phyloP scores from a whole-genome alignment of 345 rosid genomes.

The Eucalyptus virginea region DNA sequence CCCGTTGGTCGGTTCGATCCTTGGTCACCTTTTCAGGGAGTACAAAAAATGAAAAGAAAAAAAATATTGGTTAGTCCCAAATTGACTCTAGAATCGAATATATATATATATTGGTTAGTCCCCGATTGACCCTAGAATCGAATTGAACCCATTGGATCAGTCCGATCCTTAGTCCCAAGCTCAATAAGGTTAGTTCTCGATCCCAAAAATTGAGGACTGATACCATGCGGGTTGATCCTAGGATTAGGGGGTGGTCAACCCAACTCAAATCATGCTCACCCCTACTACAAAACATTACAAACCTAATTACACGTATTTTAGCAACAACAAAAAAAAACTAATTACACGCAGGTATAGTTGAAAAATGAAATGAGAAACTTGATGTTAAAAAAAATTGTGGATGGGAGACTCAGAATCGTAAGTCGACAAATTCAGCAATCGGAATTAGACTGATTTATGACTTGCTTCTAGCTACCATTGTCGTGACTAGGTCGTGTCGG shows the following conservation, averaged over 20 bases:
- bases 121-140: fast-evolving
- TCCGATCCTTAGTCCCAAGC: too few relatives aligned
- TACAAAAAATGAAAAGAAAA: too few relatives aligned
- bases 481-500: not conserved
- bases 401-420: not conserved
- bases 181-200: fast-evolving
- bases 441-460: not conserved
- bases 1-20: fast-evolving
- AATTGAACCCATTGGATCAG: too few relatives aligned
- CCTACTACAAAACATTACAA: not conserved
- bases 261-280: too few relatives aligned
- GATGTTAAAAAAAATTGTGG: not conserved
- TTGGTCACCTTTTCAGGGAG: fast-evolving
- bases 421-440: not conserved
- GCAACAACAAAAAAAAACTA: not conserved
- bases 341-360: not conserved
- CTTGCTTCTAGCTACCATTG: not conserved
- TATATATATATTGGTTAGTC: fast-evolving
- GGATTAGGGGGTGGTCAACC: too few relatives aligned
- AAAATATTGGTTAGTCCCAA: fast-evolving
- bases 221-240: fast-evolving
- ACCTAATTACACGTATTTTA: not conserved
- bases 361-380: not conserved
- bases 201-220: too few relatives aligned
- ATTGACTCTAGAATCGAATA: too few relatives aligned